Base-by-base conservation (phyloP, 495 filamentous ascomycete species). In the Lineolata rhizophorae region DNA sequence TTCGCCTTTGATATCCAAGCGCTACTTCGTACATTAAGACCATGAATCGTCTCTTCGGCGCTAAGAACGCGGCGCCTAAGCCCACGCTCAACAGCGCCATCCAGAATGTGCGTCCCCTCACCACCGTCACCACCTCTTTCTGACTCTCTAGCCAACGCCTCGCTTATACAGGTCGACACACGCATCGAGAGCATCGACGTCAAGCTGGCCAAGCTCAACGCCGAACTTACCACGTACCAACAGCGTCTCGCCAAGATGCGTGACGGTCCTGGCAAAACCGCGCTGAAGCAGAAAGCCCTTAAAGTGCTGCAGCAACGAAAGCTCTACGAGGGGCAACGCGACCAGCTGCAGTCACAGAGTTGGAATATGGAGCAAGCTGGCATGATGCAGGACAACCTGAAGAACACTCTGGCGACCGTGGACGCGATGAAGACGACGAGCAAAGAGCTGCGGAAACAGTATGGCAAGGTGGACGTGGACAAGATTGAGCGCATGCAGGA, bases 311-410 rank as follows among this genome's bases (percentile, higher is more conserved):
- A 92, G 54, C 77, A 82, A n/a, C 77, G 90, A 19, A 92, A 91
- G 48, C 74, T 85, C 55, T 93, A 94, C 67, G 87, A 97, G 53
- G 57, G 62, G 6, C 85, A 97, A 58, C 76, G 83, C 12, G 85
- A 95, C 42, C 83, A 97, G 55, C 72, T 95, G 34, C 80, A 90
- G 53, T 69, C 76, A 42, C 87, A 95, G 52, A 77, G 76, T 9
- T 95, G 87, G 87, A 97, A 95, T 58, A 94, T 97, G 84, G 84
- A 95, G 53, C 87, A 95, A 50, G 87, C 87, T 4, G 77, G 79
- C 51, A 92, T 90, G 64, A 95, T 97, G 90, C 83, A 87, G 56
- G 87, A 95, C 54, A 95, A 97, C 45, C 70, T 97, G 20, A 90
- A 92, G 49, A 94, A 95, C 52, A 84, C 90, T 32, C 93, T 95